phyloP scores from a whole-genome alignment of 352 stramenopile genomes.

The Globisporangium spiculum region DNA sequence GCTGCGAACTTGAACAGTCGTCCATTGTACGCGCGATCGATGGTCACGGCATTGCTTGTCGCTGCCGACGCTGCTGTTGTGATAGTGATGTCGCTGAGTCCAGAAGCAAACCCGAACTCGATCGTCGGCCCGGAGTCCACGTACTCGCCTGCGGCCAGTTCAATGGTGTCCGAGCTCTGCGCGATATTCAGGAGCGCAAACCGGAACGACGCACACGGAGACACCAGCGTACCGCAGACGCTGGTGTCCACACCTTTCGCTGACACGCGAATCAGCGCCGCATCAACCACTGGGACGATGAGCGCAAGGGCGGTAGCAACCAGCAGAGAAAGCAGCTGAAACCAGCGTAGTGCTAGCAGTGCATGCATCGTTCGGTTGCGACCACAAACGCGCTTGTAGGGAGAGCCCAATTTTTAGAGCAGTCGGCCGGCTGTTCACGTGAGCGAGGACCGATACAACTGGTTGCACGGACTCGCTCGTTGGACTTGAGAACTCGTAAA shows the following conservation, averaged over 20 bases:
- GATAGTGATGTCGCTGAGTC: neutral
- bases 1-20: neutral
- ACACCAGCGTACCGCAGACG: neutral
- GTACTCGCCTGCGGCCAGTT: conserved; percentile 5
- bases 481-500: too few species aligned
- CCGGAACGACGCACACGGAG: conserved; percentile 2
- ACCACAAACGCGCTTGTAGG: neutral
- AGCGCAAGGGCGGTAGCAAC: neutral
- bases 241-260: neutral
- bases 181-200: conserved; percentile 4
- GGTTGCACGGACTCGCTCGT: too few species aligned
- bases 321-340: neutral
- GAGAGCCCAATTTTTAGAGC: neutral
- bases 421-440: neutral
- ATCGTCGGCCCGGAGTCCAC: conserved; percentile 6
- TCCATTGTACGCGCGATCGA: conserved; percentile 10
- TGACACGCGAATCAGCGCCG: conserved; percentile 1
- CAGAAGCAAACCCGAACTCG: neutral
- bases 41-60: neutral
- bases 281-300: conserved; percentile 20
- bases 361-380: neutral
- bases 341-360: neutral
- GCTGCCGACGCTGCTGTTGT: neutral
- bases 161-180: neutral
- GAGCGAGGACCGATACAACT: neutral